phyloP scores from a whole-genome alignment of 345 rosid genomes.

The Psidium guajava region DNA sequence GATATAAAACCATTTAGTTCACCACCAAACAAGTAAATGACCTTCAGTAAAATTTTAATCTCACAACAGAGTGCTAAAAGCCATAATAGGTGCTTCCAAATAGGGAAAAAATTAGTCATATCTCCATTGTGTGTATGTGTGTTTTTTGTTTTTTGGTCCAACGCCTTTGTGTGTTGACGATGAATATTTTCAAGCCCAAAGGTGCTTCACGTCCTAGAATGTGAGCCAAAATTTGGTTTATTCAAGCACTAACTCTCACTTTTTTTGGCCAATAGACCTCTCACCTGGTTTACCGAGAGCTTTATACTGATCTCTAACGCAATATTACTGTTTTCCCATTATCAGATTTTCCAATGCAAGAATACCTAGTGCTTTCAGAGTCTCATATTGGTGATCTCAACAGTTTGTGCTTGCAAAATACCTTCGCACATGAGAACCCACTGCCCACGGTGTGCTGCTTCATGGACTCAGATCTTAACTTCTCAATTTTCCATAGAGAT shows the following conservation, averaged over 20 bases:
- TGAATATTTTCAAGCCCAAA: background rate
- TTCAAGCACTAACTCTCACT: background rate
- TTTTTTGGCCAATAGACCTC: background rate
- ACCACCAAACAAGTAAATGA: background rate
- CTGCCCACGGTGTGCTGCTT: conserved; percentile 44
- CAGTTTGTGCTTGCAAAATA: conserved; percentile 6
- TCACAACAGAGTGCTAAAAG: background rate
- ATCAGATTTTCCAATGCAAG: background rate
- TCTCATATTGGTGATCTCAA: background rate
- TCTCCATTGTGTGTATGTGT: background rate
- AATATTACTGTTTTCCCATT: background rate
- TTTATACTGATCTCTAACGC: background rate
- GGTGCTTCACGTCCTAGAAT: background rate
- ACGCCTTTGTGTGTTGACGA: background rate
- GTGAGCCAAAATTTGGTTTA: background rate
- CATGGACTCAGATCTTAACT: conserved; percentile 55
- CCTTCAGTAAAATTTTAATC: background rate
- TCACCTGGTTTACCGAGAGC: background rate
- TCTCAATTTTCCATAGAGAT: conserved; percentile 66
- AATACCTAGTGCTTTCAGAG: background rate
- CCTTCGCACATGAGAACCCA: conserved; percentile 82
- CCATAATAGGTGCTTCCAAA: background rate
- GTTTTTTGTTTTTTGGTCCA: too few relatives aligned
- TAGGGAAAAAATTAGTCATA: background rate
- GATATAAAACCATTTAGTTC: background rate